A percentile compares a stretch with the other conserved stretches of the same genome.
These are phyloP conservation scores for Thamnidium elegans DNA, from an alignment of 192 early-diverging fungal genomes.

Conservation along the genomic window DNA sequence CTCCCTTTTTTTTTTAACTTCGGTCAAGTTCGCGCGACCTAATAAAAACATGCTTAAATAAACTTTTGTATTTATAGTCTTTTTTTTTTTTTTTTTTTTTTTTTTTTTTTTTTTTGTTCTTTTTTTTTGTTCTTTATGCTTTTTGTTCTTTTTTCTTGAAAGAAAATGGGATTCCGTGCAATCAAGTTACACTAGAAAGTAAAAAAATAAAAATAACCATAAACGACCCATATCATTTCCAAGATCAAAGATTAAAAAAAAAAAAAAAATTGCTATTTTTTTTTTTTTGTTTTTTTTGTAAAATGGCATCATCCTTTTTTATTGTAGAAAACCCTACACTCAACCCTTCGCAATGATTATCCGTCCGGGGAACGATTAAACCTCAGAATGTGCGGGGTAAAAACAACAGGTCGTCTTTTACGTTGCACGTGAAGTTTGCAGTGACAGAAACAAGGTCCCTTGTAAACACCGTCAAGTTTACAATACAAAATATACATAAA, in stretches of 20 bases:
- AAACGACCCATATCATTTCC: no score
- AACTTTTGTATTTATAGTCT: not conserved
- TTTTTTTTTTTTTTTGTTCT: not conserved
- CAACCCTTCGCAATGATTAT: not conserved
- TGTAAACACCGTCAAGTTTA: slow-evolving; percentile 15
- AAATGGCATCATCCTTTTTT: no score
- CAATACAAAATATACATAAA: slow-evolving; percentile 5
- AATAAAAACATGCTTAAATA: not conserved
- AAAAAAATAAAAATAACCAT: not conserved
- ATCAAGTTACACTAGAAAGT: not conserved
- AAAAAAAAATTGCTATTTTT: not conserved
- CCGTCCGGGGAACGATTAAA: not conserved
- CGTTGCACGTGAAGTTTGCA: slow-evolving; percentile 15
- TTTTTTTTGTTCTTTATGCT: slow-evolving; percentile 1
- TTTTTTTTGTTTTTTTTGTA: not conserved
- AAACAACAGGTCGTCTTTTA: not conserved
- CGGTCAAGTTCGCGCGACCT: not conserved
- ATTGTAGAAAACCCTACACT: not conserved
- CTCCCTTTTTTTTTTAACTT: not conserved
- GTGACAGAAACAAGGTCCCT: slow-evolving; percentile 22
- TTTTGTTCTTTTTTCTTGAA: not conserved
- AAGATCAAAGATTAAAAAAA: not conserved
- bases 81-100: not conserved
- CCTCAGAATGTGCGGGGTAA: slow-evolving; percentile 6
- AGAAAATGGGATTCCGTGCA: not conserved